Percentiles rank a stretch among this genome's conserved stretches.
Evolutionary conservation across 2,329 filamentous ascomycete genomes (phyloP).

Genomic region (Colletotrichum theobromicola): DNA sequence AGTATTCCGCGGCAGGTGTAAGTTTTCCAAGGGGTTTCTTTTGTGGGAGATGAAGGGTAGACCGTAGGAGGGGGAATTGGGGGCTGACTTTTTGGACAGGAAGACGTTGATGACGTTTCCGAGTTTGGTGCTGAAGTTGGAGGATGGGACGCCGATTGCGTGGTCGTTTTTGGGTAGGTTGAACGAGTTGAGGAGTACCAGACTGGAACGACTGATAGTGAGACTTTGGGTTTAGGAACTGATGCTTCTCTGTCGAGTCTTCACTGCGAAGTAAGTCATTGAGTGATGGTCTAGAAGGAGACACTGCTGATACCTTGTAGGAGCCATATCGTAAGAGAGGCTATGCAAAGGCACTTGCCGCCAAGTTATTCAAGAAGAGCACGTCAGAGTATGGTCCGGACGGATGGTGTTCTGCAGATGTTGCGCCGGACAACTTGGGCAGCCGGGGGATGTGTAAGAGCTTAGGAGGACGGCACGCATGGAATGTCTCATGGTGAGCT

Average conservation of each 20-base stretch:
- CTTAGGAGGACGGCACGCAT: slow-evolving; percentile 60
- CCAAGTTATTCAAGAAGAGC: slow-evolving; percentile 61
- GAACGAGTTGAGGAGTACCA: too few relatives aligned
- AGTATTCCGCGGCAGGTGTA: slow-evolving; percentile 61
- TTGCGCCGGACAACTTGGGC: slow-evolving; percentile 62
- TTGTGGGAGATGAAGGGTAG: too few relatives aligned
- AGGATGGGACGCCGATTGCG: slow-evolving; percentile 57
- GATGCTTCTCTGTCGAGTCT: slow-evolving; percentile 67
- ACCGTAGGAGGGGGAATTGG: not conserved
- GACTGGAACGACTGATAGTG: not conserved
- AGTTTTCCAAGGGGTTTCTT: slow-evolving; percentile 27
- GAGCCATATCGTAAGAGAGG: slow-evolving; percentile 64
- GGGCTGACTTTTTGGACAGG: slow-evolving; percentile 27
- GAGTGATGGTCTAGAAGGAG: not conserved
- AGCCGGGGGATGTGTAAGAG: slow-evolving; percentile 69
- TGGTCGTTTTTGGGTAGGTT: slow-evolving; percentile 65
- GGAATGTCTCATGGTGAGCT: slow-evolving; percentile 66
- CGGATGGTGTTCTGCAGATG: slow-evolving; percentile 66
- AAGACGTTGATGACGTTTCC: slow-evolving; percentile 49
- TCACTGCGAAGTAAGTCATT: slow-evolving; percentile 56
- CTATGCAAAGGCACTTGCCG: slow-evolving; percentile 65
- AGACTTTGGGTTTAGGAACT: slow-evolving; percentile 43
- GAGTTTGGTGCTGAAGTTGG: slow-evolving; percentile 50
- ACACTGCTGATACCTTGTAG: slow-evolving; percentile 26
- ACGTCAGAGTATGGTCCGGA: slow-evolving; percentile 50